Percentiles rank a stretch among this genome's conserved stretches.
Conservation (phyloP, 805 yeast species). For the Candida vaughaniae region DNA sequence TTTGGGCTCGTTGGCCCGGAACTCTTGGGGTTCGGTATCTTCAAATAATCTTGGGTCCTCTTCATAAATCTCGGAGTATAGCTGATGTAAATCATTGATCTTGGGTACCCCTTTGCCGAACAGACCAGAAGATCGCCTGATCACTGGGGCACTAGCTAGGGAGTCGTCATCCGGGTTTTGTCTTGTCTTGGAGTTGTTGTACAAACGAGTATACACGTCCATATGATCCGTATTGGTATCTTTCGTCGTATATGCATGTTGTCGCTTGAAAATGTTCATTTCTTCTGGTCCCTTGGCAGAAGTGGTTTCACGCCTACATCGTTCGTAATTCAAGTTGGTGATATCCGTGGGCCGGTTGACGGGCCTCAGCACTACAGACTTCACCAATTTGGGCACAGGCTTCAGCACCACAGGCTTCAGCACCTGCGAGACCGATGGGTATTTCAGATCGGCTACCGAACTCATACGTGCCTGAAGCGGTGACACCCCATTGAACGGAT, state of each 20-base stretch:
- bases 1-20: constrained; percentile 7
- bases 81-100: constrained; percentile 11
- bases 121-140: neutral
- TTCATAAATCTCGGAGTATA: constrained; percentile 21
- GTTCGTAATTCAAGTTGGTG: constrained; percentile 5
- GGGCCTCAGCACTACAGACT: too few relatives aligned
- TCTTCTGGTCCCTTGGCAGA: neutral
- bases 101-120: neutral
- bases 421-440: neutral
- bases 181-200: constrained; percentile 5
- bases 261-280: neutral
- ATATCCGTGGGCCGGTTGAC: constrained; percentile 1
- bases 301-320: neutral
- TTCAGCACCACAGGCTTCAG: too few relatives aligned
- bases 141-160: neutral
- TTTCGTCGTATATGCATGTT: neutral
- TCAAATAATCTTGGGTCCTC: constrained; percentile 30
- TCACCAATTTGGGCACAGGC: too few relatives aligned
- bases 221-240: neutral
- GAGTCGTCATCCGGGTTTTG: neutral
- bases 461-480: neutral
- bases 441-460: neutral
- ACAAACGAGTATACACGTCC: constrained; percentile 16
- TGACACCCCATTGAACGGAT: constrained; percentile 14
- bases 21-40: constrained; percentile 5